These are phyloP conservation scores for Ananas comosus DNA, from an alignment of 176 grass and related monocot species.

Conservation along the genomic window DNA sequence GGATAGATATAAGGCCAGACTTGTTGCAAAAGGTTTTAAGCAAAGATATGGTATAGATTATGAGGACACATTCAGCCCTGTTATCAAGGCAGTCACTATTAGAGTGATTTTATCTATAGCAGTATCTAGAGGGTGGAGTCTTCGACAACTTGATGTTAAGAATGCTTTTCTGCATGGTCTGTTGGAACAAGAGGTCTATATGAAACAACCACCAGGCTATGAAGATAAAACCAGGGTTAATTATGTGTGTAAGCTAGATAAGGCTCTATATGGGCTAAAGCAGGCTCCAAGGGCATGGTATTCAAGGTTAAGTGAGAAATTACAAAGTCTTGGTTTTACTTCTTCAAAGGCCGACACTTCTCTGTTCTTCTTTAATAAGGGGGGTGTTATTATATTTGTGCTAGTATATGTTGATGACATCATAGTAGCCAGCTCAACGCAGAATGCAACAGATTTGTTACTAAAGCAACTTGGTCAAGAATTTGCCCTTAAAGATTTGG, in stretches of 20 bases:
- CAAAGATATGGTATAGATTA: slow-evolving; percentile 4
- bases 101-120: neutral
- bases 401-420: slow-evolving; percentile 4
- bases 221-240: neutral
- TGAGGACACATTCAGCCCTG: neutral
- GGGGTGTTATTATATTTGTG: neutral
- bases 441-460: neutral
- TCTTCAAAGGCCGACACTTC: neutral
- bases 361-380: neutral
- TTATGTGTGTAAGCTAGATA: neutral
- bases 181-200: neutral
- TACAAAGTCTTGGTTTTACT: neutral
- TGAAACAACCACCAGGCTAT: slow-evolving; percentile 8
- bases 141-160: neutral
- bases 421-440: neutral
- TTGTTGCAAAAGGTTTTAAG: neutral
- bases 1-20: neutral
- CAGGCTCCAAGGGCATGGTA: slow-evolving; percentile 11
- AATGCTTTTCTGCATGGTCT: neutral
- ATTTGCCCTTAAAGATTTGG: neutral
- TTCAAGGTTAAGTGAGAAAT: neutral
- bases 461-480: neutral
- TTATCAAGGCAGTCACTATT: neutral
- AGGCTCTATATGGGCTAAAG: slow-evolving; percentile 11
- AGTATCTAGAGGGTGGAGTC: too few relatives aligned